A percentile compares a stretch with the other conserved stretches of the same genome.
These are phyloP conservation scores for Diaporthe citrichinensis DNA, from an alignment of 2,329 filamentous ascomycete species.

Conservation along the genomic window DNA sequence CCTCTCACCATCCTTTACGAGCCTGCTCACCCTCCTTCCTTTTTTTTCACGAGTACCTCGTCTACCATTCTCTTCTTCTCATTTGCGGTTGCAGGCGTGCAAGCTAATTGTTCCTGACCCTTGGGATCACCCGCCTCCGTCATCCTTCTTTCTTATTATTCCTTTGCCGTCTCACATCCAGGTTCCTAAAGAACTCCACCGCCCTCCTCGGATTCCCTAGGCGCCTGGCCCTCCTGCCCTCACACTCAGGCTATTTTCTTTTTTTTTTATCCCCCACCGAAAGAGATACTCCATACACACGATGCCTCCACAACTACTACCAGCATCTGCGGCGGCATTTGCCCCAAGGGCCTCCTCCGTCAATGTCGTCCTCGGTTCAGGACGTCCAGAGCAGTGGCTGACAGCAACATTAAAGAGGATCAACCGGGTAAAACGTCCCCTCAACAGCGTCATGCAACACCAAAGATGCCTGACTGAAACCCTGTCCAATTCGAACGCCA, in stretches of 20 bases:
- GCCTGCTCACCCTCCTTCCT: slow-evolving; percentile 62
- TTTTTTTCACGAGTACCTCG: slow-evolving; percentile 70
- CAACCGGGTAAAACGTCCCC: slow-evolving; percentile 94
- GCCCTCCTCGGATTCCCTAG: slow-evolving; percentile 44
- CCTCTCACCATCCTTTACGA: slow-evolving; percentile 58
- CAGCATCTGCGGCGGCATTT: slow-evolving; percentile 96
- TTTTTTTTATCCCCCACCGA: slow-evolving; percentile 32
- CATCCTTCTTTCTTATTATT: slow-evolving; percentile 58
- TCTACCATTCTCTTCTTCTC: slow-evolving; percentile 71
- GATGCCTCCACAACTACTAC: slow-evolving; percentile 95
- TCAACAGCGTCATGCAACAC: slow-evolving; percentile 97
- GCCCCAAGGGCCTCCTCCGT: slow-evolving; percentile 90
- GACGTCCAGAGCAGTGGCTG: slow-evolving; percentile 94
- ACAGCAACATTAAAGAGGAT: slow-evolving; percentile 97
- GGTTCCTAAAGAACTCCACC: slow-evolving; percentile 55
- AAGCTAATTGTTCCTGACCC: slow-evolving; percentile 65
- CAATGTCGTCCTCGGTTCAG: slow-evolving; percentile 90
- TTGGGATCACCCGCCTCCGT: slow-evolving; percentile 69
- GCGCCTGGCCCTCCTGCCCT: slow-evolving; percentile 36
- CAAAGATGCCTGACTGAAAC: slow-evolving; percentile 96
- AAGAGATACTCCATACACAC: slow-evolving; percentile 38
- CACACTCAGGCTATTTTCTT: slow-evolving; percentile 39
- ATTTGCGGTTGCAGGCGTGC: slow-evolving; percentile 73
- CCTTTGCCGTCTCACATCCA: slow-evolving; percentile 50
- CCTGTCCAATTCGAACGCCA: slow-evolving; percentile 87